Evolutionary conservation across 2,329 filamentous ascomycete species (phyloP), one percentile per base, ranked within the genome.

Genomic region (Monosporascus sp.): DNA sequence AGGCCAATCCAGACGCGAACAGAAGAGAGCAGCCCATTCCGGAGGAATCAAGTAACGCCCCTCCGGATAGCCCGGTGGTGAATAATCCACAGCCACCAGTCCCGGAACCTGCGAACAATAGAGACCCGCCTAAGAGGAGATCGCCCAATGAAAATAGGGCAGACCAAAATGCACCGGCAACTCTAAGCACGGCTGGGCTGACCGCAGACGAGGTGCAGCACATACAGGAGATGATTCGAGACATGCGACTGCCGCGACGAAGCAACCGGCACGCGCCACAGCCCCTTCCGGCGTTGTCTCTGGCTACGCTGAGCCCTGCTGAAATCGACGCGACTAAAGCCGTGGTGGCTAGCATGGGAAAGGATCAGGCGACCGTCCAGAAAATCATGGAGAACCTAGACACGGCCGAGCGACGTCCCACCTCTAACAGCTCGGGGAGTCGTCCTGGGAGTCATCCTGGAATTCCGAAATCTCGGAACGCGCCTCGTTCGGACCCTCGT

Each of bases 311-410:
- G 26, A 52, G 55, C 5, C 24, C 27, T 4, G 37, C 14, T n/a
- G 52, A 58, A 24, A 52, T 55, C 45, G 35, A 26, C 35, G 50
- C 51, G 8, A 17, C 26, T 19, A 52, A 46, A 20, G n/a, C 11
- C 41, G 14, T 55, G 20, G 45, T 55, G 46, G 14, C 17, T 17
- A 44, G 54, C 31, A 55, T 59, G 55, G 35, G 37, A 11, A 40
- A 35, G 16, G 44, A 54, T 35, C 24, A 5, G 24, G 22, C 1
- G 9, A 40, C 7, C 5, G 48, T 17, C 5, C 7, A 8, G 16
- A 49, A 24, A 8, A 50, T 54, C 16, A 8, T 46, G 14, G 46
- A 49, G 3, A 48, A 40, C 11, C 37, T 59, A n/a, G 48, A 57
- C 22, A 20, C 17, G 38, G 50, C 43, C 24, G 19, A 40, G 17